These are phyloP conservation scores for Monotropa hypopitys DNA, from an alignment of 179 eudicot species.

Conservation along the genomic window DNA sequence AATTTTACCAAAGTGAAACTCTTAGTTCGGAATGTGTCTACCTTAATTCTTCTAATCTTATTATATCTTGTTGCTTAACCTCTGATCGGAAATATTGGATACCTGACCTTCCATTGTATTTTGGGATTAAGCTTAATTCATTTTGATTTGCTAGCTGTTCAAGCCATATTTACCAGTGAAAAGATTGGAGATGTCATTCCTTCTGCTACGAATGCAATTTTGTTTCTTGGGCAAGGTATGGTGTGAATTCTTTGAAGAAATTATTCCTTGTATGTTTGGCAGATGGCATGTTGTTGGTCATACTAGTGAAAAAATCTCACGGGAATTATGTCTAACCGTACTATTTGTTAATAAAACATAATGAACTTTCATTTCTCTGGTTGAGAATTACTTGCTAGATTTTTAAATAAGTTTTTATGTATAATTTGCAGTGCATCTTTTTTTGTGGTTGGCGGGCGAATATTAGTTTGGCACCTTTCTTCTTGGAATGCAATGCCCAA, in stretches of 20 bases:
- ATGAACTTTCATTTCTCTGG: background rate
- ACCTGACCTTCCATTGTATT: background rate
- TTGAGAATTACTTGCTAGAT: background rate
- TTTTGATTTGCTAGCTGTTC: conserved; percentile 32
- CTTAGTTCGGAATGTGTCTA: background rate
- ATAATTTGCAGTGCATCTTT: background rate
- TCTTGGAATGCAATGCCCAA: background rate
- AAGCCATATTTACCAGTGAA: conserved; percentile 65
- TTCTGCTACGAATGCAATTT: conserved; percentile 42
- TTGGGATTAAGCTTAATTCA: background rate
- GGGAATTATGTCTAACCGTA: background rate
- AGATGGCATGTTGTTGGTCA: background rate
- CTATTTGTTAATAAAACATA: background rate
- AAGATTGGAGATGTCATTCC: conserved; percentile 58
- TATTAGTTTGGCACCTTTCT: background rate
- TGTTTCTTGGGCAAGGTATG: conserved; percentile 88
- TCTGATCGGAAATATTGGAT: background rate
- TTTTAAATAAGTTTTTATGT: too few relatives aligned
- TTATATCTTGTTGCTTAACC: background rate
- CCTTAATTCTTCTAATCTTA: background rate
- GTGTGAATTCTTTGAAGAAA: background rate
- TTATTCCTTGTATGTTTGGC: background rate
- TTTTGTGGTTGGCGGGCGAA: background rate
- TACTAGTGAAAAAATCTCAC: background rate
- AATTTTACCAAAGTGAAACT: background rate